Base-by-base conservation (phyloP, 768 basidiomycete species). In the Xanthoconium purpureum region DNA sequence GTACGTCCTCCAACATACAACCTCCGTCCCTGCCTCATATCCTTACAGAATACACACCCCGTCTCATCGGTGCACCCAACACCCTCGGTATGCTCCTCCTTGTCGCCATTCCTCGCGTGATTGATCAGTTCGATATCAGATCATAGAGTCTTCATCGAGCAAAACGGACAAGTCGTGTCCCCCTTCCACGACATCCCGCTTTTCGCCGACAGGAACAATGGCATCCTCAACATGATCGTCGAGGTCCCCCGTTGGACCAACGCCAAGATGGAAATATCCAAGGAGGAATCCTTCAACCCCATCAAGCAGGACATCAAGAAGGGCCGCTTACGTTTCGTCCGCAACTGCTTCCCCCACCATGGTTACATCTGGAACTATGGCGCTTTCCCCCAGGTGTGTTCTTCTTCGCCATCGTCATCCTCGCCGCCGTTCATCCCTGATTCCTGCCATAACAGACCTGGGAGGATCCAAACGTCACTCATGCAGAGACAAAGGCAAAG, bases 351-450 rank as follows among this genome's bases (percentile, higher is more conserved):
- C 90, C 97, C 97, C 65, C 97, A 99, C 80, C 95, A 98, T 72
- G 96, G 97, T 37, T 95, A 98, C 82, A 94, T 99, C 80, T 99
- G 97, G 97, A 99, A 99, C 83, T 99, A 99, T 70, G 96, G 96
- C 67, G 94, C 95, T 57, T 97, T 99, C 85, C 96, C 96, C 59
- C 94, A 96, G 84, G 94, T 88, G 54, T 47, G 84, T 47, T 15
- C 11, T 43, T 4, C 39, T 32, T 11, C 40, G 30, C 29, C 33
- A 14, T 17, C 30, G 10, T 15, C 30, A 13, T 36, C 36, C 33
- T 24, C 32, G 30, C 32, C 43, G 9, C 35, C 18, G 12, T 45
- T 43, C 32, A 55, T 43, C 20, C n/a, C 24, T 15, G 3, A 42
- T 14, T 18, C 13, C 18, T 12, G 13, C 18, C 38, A 28, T 54